Evolutionary conservation across 2,329 filamentous ascomycete genomes (phyloP), one percentile per base, ranked within the genome.

Genomic region (Clathrospora elynae): DNA sequence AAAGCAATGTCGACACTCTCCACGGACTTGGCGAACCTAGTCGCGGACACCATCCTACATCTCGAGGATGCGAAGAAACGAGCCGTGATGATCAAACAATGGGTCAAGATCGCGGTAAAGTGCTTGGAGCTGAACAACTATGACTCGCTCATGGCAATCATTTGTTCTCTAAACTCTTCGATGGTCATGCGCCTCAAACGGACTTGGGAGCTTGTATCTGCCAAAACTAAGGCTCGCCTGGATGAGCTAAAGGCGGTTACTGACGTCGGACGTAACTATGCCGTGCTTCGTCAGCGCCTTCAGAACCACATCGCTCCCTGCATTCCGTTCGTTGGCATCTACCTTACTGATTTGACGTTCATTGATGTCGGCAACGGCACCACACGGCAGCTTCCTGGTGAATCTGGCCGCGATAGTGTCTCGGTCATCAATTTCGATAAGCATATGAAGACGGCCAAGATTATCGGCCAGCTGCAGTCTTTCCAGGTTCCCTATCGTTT

Each of bases 401-500:
- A 52, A n/a, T 70, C 73, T 23, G 75, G 77, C 5, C 75, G 77
- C 10, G 82, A 87, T n/a, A 79, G 84, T 19, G 79, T 89, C 60
- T 83, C 84, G 0, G 88, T 97, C 20, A 90, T 99, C 78, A 99
- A 99, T 73, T 97, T 96, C 61, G 92, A 97, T 77, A 97, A 97
- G 74, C 90, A 97, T 68, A 87, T 85, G 60, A 89, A 90, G 57
- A 97, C 91, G 2, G 91, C 92, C 31, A 93, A 91, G 72, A 95
- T 97, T 64, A 95, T 99, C 60, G 88, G 89, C 51, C 92, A 97
- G 60, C 81, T 99, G 6, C 93, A 99, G 69, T 86, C 91, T 12
- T 97, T 97, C 75, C 93, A 99, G 71, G 88, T 96, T 13, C 90
- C 91, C 0, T 97, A 97, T 68, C 82, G 86, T 5, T 80, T 99